Conservation (phyloP, 2,329 filamentous ascomycete species). For the Orbilia quercus region DNA sequence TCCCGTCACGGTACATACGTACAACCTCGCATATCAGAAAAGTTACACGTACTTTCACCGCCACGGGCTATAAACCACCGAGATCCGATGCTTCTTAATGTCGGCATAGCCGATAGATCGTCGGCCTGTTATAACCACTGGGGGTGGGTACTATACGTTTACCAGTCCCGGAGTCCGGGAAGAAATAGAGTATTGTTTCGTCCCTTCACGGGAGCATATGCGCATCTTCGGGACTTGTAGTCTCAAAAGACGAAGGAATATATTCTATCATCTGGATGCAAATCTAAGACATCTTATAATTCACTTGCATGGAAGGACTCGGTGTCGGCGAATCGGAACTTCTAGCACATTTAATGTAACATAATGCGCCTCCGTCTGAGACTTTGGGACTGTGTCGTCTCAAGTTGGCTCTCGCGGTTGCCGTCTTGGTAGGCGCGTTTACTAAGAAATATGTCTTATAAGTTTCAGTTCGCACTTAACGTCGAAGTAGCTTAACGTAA, state of each 20-base stretch:
- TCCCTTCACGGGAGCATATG: not conserved
- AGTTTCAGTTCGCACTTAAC: too few species aligned
- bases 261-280: too few species aligned
- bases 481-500: too few species aligned
- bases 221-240: too few species aligned
- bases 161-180: not conserved
- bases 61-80: conserved; percentile 4
- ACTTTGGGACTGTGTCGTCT: too few species aligned
- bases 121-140: not conserved
- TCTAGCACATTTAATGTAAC: not conserved
- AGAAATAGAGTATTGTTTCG: not conserved
- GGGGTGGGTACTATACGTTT: not conserved
- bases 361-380: not conserved
- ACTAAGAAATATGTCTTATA: too few species aligned
- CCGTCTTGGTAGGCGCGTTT: too few species aligned
- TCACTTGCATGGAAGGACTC: not conserved
- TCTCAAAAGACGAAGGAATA: too few species aligned
- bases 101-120: conserved; percentile 20
- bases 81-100: conserved; percentile 10
- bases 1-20: not conserved
- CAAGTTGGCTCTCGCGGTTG: too few species aligned
- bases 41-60: conserved; percentile 1
- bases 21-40: too few species aligned
- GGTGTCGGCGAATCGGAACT: not conserved
- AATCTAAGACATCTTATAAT: too few species aligned